A percentile compares a stretch with the other conserved stretches of the same genome.
phyloP scores from a whole-genome alignment of 306 rosid species.

The Pyrus pyrifolia region DNA sequence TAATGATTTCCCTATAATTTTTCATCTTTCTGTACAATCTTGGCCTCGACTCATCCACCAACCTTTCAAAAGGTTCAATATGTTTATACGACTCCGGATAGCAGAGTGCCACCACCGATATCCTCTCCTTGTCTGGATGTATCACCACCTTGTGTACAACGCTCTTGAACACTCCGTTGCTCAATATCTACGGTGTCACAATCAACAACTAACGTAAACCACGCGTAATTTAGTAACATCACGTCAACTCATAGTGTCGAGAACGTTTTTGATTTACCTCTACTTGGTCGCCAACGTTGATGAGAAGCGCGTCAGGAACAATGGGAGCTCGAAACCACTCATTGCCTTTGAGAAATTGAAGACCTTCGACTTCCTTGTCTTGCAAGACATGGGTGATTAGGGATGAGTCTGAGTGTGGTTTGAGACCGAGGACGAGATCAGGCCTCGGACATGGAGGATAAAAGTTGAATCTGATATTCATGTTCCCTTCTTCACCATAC shows the following conservation, averaged over 20 bases:
- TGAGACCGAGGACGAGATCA: conserved; percentile 1
- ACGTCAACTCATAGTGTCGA: neutral
- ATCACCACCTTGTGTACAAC: conserved; percentile 38
- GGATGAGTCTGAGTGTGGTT: conserved; percentile 7
- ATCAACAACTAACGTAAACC: neutral
- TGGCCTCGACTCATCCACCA: conserved; percentile 33
- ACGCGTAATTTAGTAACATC: too few species aligned
- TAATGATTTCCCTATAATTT: conserved; percentile 19
- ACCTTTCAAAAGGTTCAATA: conserved; percentile 37
- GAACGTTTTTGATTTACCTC: neutral
- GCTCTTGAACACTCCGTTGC: conserved; percentile 43
- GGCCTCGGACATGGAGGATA: conserved; percentile 10
- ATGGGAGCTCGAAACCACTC: conserved; percentile 62
- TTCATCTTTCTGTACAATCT: conserved; percentile 28
- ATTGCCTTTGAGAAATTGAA: conserved; percentile 53
- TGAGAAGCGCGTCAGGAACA: conserved; percentile 45
- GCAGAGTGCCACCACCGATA: conserved; percentile 32
- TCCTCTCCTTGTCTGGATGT: conserved; percentile 35
- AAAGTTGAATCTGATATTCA: conserved; percentile 1
- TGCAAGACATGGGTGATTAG: conserved; percentile 14
- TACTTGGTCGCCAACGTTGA: conserved; percentile 63
- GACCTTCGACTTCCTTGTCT: conserved; percentile 54
- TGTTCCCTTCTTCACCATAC: neutral
- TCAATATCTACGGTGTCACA: conserved; percentile 29
- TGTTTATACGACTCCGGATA: conserved; percentile 30